A percentile compares a stretch with the other conserved stretches of the same genome.
Evolutionary conservation across 306 rosid genomes (phyloP).

Genomic region (Trichosanthes cucumerina): DNA sequence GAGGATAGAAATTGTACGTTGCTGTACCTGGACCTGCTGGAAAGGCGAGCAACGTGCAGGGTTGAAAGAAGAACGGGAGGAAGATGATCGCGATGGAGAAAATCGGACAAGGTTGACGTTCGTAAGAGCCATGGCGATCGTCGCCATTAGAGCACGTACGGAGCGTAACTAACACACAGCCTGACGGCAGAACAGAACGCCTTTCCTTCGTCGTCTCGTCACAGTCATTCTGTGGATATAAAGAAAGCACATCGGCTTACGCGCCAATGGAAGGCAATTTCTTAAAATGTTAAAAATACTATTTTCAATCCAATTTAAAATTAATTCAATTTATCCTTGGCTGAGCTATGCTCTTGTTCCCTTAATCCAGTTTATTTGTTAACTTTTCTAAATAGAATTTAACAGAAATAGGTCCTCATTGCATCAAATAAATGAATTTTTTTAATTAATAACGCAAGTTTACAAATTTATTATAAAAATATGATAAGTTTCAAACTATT

Average conservation of each 20-base stretch:
- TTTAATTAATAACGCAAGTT: too few relatives aligned
- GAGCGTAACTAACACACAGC: background rate
- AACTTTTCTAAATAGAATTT: too few relatives aligned
- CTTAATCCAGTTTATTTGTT: too few relatives aligned
- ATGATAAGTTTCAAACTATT: too few relatives aligned
- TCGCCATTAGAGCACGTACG: conserved; percentile 22
- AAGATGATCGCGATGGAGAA: background rate
- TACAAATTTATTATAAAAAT: too few relatives aligned
- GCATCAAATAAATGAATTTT: too few relatives aligned
- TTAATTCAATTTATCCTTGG: too few relatives aligned
- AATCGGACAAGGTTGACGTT: conserved; percentile 1
- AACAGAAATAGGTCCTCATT: too few relatives aligned
- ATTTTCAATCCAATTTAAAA: too few relatives aligned
- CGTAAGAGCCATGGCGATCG: conserved; percentile 13
- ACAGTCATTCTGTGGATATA: background rate
- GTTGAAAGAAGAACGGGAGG: conserved; percentile 18
- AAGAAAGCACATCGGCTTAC: conserved; percentile 5
- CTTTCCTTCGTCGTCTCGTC: background rate
- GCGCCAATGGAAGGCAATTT: background rate
- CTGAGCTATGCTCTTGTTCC: too few relatives aligned
- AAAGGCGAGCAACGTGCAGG: conserved; percentile 29
- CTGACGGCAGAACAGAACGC: background rate
- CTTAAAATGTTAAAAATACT: too few relatives aligned
- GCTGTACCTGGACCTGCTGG: conserved; percentile 34
- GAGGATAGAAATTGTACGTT: conserved; percentile 1